Base-by-base conservation (phyloP, 306 rosid species). In the Casuarina glauca region DNA sequence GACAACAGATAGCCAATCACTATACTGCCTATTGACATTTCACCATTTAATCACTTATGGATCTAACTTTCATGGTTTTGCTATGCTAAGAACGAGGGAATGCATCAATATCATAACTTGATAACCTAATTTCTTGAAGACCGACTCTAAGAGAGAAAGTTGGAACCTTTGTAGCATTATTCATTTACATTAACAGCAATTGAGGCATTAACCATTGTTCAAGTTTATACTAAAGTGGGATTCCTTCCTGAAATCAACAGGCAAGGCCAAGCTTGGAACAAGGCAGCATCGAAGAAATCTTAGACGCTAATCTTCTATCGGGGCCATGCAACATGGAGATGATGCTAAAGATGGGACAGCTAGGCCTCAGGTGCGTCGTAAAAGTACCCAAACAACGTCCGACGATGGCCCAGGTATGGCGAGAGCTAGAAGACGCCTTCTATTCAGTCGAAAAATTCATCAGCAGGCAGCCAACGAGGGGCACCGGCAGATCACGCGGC, bases 201-300 rank as follows among this genome's bases (percentile, higher is more conserved):
- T 20, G 10, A 57, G 63, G 36, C 63, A 57, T 19, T n/a, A 55
- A n/a, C 36, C 19, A 10, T 26, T 51, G 13, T 26, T 44, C 63
- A 57, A 7, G 63, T 57, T 57, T 57, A 6, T 10, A 48, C 9
- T 48, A 48, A 48, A 48, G 11, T 48, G 51, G 51, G 51, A 3
- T 3, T 48, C 12, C 11, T 10, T 48, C 13, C 2, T 48, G 46
- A 63, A 38, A 69, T 88, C 32, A 26, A 84, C 82, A 93, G 98
- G 93, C 94, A 77, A 87, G 90, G 74, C 93, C 97, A 41, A 86
- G 97, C 83, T 45, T 93, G 76, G 97, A 91, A 82, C 74, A 60
- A 53, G 93, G 87, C 3, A 69, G 54, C 10, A 80, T 93, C 75
- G 97, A 86, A 76, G 96, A 91, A 73, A 86, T 93, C 12, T 68